Evolutionary conservation across 2,329 filamentous ascomycete species (phyloP).

Genomic region (Monosporascus sp.): DNA sequence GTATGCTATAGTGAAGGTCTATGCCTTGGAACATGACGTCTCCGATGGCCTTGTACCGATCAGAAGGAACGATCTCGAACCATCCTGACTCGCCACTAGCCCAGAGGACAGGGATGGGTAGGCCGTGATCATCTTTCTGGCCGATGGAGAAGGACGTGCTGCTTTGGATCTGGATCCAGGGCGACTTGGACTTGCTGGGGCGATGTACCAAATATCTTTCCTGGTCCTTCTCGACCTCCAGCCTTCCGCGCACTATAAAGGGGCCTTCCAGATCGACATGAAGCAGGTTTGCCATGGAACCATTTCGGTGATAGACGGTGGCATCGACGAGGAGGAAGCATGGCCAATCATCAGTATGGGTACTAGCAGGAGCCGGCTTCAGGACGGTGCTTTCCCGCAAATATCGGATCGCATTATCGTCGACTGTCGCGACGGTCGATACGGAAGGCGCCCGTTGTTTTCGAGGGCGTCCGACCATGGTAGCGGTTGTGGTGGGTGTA

Average conservation of each 20-base stretch:
- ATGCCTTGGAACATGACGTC: slow-evolving; percentile 59
- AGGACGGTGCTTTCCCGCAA: slow-evolving; percentile 31
- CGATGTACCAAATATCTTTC: slow-evolving; percentile 29
- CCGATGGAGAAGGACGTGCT: slow-evolving; percentile 50
- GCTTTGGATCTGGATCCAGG: slow-evolving; percentile 51
- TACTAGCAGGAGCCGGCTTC: slow-evolving; percentile 27
- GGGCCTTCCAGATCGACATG: slow-evolving; percentile 56
- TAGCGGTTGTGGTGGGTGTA: slow-evolving; percentile 3
- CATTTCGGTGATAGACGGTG: slow-evolving; percentile 51
- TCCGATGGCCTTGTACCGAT: slow-evolving; percentile 51
- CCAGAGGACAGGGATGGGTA: slow-evolving; percentile 58
- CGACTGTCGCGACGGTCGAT: slow-evolving; percentile 40
- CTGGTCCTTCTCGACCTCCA: slow-evolving; percentile 46
- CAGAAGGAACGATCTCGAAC: slow-evolving; percentile 61
- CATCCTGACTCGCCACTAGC: slow-evolving; percentile 60
- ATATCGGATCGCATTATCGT: slow-evolving; percentile 29
- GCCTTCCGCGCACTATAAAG: slow-evolving; percentile 54
- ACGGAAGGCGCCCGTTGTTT: slow-evolving; percentile 35
- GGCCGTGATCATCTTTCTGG: slow-evolving; percentile 37
- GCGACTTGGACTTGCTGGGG: slow-evolving; percentile 19
- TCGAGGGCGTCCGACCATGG: slow-evolving; percentile 29
- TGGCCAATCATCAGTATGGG: slow-evolving; percentile 50
- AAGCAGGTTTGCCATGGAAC: slow-evolving; percentile 57
- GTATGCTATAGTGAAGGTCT: slow-evolving; percentile 57
- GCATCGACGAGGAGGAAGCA: slow-evolving; percentile 59